Evolutionary conservation across 257 asterid genomes (phyloP).

Genomic region (Capsicum pubescens): DNA sequence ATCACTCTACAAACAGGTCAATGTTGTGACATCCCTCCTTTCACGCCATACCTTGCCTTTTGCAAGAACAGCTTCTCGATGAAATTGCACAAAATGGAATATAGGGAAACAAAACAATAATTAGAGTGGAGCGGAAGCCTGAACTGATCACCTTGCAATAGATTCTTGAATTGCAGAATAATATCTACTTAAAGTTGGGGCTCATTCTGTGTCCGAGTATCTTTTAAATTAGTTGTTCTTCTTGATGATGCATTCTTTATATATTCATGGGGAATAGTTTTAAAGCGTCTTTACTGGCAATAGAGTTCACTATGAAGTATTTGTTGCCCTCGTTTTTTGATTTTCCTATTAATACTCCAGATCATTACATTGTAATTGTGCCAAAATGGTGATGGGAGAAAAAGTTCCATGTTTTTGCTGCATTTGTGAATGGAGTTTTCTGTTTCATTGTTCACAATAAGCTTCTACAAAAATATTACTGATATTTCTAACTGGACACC

Average conservation of each 20-base stretch:
- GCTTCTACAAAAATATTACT: background rate
- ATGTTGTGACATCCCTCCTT: background rate
- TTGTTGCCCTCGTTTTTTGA: background rate
- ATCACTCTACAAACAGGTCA: background rate
- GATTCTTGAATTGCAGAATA: background rate
- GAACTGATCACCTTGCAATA: background rate
- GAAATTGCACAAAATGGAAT: background rate
- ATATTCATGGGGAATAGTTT: background rate
- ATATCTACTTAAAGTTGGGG: background rate
- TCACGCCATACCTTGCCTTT: background rate
- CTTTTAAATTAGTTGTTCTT: background rate
- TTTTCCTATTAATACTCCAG: background rate
- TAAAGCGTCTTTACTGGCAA: background rate
- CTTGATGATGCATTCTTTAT: background rate
- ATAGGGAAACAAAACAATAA: background rate
- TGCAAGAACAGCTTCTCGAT: background rate
- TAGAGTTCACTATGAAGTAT: background rate
- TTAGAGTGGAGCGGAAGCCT: background rate
- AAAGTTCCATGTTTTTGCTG: background rate
- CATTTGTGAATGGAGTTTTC: background rate
- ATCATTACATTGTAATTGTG: constrained; percentile 13
- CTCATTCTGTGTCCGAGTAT: background rate
- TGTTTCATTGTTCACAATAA: background rate
- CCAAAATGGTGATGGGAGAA: background rate
- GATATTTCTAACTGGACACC: constrained; percentile 28